Conservation (phyloP, 2,329 filamentous ascomycete species). For the Lachnellula occidentalis region DNA sequence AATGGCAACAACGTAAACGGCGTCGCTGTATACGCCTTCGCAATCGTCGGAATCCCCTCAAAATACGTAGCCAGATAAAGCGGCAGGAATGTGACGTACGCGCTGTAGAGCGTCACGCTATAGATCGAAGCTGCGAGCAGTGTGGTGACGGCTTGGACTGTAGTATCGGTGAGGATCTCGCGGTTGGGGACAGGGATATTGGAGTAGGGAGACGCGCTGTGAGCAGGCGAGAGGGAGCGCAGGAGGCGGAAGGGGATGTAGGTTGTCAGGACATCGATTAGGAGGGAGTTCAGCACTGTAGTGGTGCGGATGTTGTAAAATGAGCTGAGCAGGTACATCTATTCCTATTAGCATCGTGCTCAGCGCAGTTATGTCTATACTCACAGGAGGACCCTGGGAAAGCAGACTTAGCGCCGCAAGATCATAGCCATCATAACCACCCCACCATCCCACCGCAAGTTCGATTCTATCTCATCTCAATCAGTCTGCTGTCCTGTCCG, state of each 20-base stretch:
- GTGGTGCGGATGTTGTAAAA: conserved; percentile 68
- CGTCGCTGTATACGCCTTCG: conserved; percentile 59
- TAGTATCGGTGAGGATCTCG: conserved; percentile 58
- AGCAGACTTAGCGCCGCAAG: conserved; percentile 61
- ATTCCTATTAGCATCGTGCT: background rate
- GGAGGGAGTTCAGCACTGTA: conserved; percentile 56
- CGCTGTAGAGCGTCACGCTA: conserved; percentile 63
- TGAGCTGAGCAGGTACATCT: conserved; percentile 68
- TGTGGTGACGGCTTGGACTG: conserved; percentile 59
- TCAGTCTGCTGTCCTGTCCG: conserved; percentile 1
- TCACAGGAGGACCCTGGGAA: conserved; percentile 66
- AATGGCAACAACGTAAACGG: conserved; percentile 55
- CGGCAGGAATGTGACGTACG: conserved; percentile 67
- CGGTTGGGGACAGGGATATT: conserved; percentile 48
- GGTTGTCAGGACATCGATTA: conserved; percentile 63
- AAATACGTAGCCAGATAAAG: conserved; percentile 71
- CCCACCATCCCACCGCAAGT: conserved; percentile 67
- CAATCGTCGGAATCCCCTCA: conserved; percentile 61
- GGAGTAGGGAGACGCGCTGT: conserved; percentile 46
- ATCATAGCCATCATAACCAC: conserved; percentile 69
- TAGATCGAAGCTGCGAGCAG: conserved; percentile 69
- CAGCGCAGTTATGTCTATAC: conserved; percentile 19
- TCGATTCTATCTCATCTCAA: conserved; percentile 52
- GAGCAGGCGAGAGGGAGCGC: conserved; percentile 59
- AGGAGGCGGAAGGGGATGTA: conserved; percentile 71